phyloP scores from a whole-genome alignment of 306 rosid genomes.

The Dryas drummondii region DNA sequence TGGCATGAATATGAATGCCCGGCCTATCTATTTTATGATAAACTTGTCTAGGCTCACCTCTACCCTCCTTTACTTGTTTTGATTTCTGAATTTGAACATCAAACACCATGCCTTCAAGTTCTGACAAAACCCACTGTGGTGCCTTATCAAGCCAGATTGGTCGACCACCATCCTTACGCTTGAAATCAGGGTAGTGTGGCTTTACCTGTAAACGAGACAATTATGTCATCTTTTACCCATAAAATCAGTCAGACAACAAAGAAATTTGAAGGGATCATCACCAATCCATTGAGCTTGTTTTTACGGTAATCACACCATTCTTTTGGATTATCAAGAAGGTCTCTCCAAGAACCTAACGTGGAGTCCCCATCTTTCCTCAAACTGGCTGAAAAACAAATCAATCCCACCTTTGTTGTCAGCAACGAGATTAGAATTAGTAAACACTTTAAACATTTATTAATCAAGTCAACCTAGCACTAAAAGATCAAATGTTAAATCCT shows the following conservation, averaged over 20 bases:
- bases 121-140: conserved; percentile 40
- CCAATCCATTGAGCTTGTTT: conserved; percentile 43
- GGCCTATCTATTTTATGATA: not conserved
- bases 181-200: conserved; percentile 62
- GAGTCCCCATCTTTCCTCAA: conserved; percentile 16
- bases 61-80: conserved; percentile 13
- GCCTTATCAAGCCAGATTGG: conserved; percentile 52
- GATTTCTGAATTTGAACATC: conserved; percentile 27
- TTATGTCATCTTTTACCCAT: not conserved
- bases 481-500: not conserved
- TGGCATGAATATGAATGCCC: not conserved
- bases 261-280: conserved; percentile 25
- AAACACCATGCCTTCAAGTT: conserved; percentile 47
- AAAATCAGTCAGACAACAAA: conserved; percentile 15
- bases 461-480: conserved; percentile 15
- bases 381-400: conserved; percentile 28
- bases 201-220: conserved; percentile 41
- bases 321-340: conserved; percentile 57
- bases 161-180: conserved; percentile 41
- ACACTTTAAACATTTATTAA: conserved; percentile 10
- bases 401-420: conserved; percentile 1
- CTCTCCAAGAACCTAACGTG: conserved; percentile 41
- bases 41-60: conserved; percentile 23
- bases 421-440: not conserved
- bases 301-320: conserved; percentile 66